These are phyloP conservation scores for Cinnamomum micranthum DNA, from an alignment of 164 flowering plant genomes.

Conservation along the genomic window DNA sequence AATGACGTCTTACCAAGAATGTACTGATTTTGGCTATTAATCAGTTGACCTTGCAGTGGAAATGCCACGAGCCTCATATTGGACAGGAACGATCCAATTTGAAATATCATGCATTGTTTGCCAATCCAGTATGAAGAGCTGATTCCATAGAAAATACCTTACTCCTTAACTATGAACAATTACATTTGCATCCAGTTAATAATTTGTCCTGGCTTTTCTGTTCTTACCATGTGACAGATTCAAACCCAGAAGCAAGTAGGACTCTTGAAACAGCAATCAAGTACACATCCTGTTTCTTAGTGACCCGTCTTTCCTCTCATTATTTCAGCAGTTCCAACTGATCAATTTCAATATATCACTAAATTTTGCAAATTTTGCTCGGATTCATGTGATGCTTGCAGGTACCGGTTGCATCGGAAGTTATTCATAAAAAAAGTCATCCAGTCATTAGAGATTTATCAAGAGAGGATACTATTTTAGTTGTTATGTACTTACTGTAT, in stretches of 20 bases:
- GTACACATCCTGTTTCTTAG: constrained; percentile 32
- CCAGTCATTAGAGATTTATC: constrained; percentile 69
- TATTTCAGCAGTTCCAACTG: neutral
- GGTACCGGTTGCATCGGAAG: constrained; percentile 80
- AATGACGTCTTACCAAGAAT: too few relatives aligned
- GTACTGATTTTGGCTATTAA: neutral
- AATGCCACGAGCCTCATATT: neutral
- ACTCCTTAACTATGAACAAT: neutral
- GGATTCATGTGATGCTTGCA: constrained; percentile 23
- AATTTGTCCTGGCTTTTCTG: neutral
- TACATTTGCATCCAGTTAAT: neutral
- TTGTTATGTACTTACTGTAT: neutral
- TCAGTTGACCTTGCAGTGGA: neutral
- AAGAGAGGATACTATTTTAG: constrained; percentile 67
- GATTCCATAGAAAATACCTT: neutral
- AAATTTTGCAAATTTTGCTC: neutral
- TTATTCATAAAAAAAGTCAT: constrained; percentile 59
- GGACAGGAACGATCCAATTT: neutral
- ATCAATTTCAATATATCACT: neutral
- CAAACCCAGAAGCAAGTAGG: constrained; percentile 57
- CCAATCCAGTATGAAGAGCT: neutral
- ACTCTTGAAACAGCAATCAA: constrained; percentile 78
- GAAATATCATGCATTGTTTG: neutral
- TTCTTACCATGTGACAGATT: constrained; percentile 38
- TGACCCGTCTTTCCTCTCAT: neutral